Evolutionary conservation across 2,329 filamentous ascomycete species (phyloP).

Genomic region (Grosmannia serpens): DNA sequence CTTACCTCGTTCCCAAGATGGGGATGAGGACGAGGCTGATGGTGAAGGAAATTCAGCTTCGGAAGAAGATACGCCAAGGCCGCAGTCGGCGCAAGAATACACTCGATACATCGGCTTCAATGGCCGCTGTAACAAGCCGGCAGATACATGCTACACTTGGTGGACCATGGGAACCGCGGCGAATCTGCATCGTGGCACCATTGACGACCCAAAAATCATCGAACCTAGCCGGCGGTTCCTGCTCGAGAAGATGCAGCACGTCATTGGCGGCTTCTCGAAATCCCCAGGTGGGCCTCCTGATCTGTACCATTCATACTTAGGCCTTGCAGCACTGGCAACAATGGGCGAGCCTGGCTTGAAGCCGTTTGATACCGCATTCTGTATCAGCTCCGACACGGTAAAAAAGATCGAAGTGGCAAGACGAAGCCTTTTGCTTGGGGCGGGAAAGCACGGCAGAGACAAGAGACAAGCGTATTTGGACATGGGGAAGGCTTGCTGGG

Average conservation of each 20-base stretch:
- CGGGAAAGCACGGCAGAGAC: neutral
- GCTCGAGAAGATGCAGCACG: conserved; percentile 74
- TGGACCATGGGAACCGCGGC: conserved; percentile 65
- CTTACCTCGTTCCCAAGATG: conserved; percentile 28
- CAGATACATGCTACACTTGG: conserved; percentile 93
- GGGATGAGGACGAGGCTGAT: conserved; percentile 31
- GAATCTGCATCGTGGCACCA: conserved; percentile 43
- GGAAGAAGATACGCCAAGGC: neutral
- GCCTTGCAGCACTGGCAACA: conserved; percentile 66
- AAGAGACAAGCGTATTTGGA: conserved; percentile 1
- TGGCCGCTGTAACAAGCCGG: conserved; percentile 79
- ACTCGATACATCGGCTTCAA: conserved; percentile 59
- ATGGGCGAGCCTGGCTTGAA: conserved; percentile 61
- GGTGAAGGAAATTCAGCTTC: conserved; percentile 16
- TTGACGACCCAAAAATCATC: conserved; percentile 40
- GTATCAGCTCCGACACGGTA: conserved; percentile 53
- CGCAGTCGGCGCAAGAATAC: neutral
- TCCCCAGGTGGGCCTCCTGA: conserved; percentile 56
- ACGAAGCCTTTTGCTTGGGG: conserved; percentile 19
- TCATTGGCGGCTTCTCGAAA: conserved; percentile 76
- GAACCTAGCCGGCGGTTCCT: conserved; percentile 63
- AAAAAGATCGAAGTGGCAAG: conserved; percentile 37
- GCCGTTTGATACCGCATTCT: conserved; percentile 62
- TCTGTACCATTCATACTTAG: conserved; percentile 83
- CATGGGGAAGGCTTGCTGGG: conserved; percentile 3